Percentiles rank a stretch among this genome's conserved stretches.
phyloP scores from a whole-genome alignment of 176 grass and related monocot species.

The Hsuehochloa calcarea region DNA sequence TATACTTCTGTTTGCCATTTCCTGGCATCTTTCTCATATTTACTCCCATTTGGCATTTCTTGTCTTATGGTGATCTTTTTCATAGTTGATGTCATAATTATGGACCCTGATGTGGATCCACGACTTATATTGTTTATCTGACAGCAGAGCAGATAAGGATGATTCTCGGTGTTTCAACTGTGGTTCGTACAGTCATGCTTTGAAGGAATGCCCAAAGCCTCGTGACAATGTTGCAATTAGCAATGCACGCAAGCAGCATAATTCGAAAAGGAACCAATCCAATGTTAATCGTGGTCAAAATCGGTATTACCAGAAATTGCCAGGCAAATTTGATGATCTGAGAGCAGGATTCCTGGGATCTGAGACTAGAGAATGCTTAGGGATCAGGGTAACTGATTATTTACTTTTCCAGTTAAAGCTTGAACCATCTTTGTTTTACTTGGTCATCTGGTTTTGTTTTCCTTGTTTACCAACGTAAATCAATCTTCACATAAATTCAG shows the following conservation, averaged over 20 bases:
- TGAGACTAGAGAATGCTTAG: constrained; percentile 93
- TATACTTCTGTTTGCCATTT: background rate
- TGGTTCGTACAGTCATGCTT: constrained; percentile 83
- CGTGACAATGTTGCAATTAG: constrained; percentile 81
- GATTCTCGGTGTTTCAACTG: constrained; percentile 98
- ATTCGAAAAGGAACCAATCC: constrained; percentile 61
- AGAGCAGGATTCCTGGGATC: constrained; percentile 77
- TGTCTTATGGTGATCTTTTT: constrained; percentile 1
- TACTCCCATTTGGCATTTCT: constrained; percentile 2
- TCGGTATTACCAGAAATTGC: constrained; percentile 80
- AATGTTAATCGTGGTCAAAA: constrained; percentile 60
- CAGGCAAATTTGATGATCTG: constrained; percentile 91
- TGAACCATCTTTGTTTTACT: constrained; percentile 10
- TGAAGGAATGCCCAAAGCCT: constrained; percentile 88
- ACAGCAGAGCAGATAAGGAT: constrained; percentile 57
- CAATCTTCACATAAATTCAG: background rate
- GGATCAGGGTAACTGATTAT: constrained; percentile 69
- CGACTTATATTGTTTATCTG: constrained; percentile 21
- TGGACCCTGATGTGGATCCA: background rate
- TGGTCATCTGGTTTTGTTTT: background rate
- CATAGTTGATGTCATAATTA: background rate
- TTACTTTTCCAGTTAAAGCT: constrained; percentile 20
- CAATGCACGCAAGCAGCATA: constrained; percentile 81
- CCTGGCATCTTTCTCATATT: background rate
- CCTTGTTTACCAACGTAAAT: background rate